Evolutionary conservation across 1,284 basidiomycete species (phyloP).

Genomic region (Sphaerobolus stellatus): DNA sequence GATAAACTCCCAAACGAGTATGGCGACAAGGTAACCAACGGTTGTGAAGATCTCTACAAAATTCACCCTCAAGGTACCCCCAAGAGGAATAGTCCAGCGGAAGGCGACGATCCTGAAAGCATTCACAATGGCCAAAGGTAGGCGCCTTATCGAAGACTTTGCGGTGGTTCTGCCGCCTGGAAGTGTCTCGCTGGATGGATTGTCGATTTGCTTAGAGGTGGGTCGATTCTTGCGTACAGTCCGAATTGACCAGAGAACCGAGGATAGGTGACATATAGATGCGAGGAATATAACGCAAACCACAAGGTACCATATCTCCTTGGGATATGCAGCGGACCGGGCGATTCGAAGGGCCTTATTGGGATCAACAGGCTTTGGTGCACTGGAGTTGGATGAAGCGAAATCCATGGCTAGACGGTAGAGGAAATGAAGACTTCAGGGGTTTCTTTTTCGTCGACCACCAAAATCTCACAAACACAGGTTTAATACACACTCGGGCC

Average conservation of each 20-base stretch:
- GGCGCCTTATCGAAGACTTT: not conserved
- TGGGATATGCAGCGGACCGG: not conserved
- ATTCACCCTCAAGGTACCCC: constrained; percentile 45
- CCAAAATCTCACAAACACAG: no score
- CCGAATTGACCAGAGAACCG: not conserved
- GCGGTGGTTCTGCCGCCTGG: not conserved
- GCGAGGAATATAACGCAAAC: not conserved
- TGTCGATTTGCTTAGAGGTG: no score
- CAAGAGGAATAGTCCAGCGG: constrained; percentile 46
- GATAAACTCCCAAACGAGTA: constrained; percentile 49
- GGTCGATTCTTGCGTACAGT: not conserved
- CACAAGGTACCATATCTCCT: not conserved
- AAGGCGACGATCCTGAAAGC: constrained; percentile 49
- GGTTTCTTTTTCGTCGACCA: no score
- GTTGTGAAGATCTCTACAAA: constrained; percentile 48
- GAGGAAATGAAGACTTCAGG: no score
- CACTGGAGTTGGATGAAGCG: no score
- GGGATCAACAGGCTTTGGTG: not conserved
- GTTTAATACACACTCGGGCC: no score
- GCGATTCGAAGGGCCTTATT: not conserved
- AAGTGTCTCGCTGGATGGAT: not conserved
- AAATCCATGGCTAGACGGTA: no score
- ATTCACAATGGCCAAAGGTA: constrained; percentile 34
- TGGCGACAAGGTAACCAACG: constrained; percentile 41
- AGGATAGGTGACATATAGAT: not conserved